phyloP scores from a whole-genome alignment of 495 filamentous ascomycete genomes.

The Chaetomium cochliodes region DNA sequence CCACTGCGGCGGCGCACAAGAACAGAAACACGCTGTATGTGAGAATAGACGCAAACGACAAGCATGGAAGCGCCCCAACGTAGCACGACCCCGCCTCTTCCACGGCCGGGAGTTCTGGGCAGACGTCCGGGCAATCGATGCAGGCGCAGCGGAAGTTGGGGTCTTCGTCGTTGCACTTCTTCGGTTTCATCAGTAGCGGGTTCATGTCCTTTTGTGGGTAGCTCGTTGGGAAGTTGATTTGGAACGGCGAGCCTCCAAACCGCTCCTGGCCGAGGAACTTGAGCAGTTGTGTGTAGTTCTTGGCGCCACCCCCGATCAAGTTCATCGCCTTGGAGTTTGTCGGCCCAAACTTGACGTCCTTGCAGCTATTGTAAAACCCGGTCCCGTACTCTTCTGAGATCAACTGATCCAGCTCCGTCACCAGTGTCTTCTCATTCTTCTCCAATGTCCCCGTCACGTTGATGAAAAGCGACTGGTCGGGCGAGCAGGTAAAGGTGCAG shows the following conservation, averaged over 20 bases:
- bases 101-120: constrained; percentile 74
- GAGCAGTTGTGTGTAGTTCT: constrained; percentile 79
- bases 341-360: constrained; percentile 95
- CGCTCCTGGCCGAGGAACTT: constrained; percentile 93
- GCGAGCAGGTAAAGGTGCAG: constrained; percentile 96
- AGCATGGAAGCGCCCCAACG: constrained; percentile 81
- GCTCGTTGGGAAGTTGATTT: constrained; percentile 84
- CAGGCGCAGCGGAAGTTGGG: constrained; percentile 85
- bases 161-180: constrained; percentile 85
- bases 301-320: constrained; percentile 92
- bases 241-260: constrained; percentile 86
- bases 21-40: constrained; percentile 74
- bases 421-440: constrained; percentile 65
- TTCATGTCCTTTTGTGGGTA: constrained; percentile 63
- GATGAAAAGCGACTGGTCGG: constrained; percentile 90
- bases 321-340: constrained; percentile 90
- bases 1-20: constrained; percentile 61
- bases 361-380: constrained; percentile 95
- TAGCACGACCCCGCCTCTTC: constrained; percentile 65
- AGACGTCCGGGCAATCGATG: constrained; percentile 83
- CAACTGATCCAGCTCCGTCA: constrained; percentile 88
- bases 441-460: constrained; percentile 79
- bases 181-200: constrained; percentile 62
- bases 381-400: constrained; percentile 81
- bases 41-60: constrained; percentile 88